Base-by-base conservation (phyloP, 179 eudicot genomes). In the Pouteria campechiana region DNA sequence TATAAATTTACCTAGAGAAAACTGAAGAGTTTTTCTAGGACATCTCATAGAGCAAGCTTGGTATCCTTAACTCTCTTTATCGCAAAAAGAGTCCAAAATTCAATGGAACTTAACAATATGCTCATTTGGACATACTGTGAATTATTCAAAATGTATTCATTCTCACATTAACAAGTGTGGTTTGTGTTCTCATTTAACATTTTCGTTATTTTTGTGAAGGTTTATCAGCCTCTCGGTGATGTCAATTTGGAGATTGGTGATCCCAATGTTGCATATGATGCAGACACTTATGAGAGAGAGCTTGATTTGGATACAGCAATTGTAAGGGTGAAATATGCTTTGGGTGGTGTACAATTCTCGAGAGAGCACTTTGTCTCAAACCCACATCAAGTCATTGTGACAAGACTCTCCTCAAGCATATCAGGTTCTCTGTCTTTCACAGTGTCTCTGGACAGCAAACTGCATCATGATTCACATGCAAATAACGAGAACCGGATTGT, bases 161-260 rank as follows among this genome's bases (percentile, higher is more conserved):
- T n/a, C n/a, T n/a, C n/a, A n/a, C n/a, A n/a, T n/a, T n/a, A n/a
- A n/a, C n/a, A n/a, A n/a, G n/a, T n/a, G n/a, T n/a, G n/a, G n/a
- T n/a, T n/a, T n/a, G n/a, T n/a, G n/a, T n/a, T n/a, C n/a, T n/a
- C n/a, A n/a, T n/a, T n/a, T n/a, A n/a, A n/a, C n/a, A n/a, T n/a
- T n/a, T n/a, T n/a, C n/a, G n/a, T n/a, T 57, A 41, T 37, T 37
- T 25, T 40, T 39, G 6, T 65, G 64, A 33, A 86, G 96, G 81
- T 69, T 37, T 87, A 83, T 63, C 87, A 83, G 78, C 96, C 72
- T 51, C 41, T 87, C 41, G 96, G 96, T 34, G 90, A 87, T 54
- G 69, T 83, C 42, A 79, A 67, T 57, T 57, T 87, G 25, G 90
- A 79, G 2, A 79, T 87, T 36, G 73, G 79, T 40, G 64, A 57